Percentiles rank a stretch among this genome's conserved stretches.
These are phyloP conservation scores for Trichomonascus vanleenenianus DNA, from an alignment of 805 yeast genomes.

Conservation along the genomic window DNA sequence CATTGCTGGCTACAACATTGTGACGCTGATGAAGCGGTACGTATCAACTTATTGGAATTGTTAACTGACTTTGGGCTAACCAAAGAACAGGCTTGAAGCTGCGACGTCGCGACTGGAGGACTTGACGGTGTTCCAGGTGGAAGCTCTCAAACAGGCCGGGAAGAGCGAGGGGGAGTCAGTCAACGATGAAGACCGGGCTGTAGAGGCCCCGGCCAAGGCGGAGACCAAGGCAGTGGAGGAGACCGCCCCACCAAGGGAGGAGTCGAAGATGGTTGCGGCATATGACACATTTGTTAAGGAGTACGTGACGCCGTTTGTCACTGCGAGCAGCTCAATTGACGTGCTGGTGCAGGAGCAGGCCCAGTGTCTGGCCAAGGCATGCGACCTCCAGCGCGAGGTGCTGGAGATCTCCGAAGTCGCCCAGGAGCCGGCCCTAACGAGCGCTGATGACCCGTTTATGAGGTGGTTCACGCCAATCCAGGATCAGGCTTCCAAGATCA, in stretches of 20 bases:
- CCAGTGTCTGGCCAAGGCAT: constrained; percentile 35
- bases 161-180: constrained; percentile 3
- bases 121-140: constrained; percentile 71
- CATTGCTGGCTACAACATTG: constrained; percentile 68
- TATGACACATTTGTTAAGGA: constrained; percentile 49
- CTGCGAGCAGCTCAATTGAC: constrained; percentile 46
- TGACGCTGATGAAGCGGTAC: constrained; percentile 64
- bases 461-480: constrained; percentile 64
- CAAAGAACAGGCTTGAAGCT: constrained; percentile 69
- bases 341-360: constrained; percentile 46
- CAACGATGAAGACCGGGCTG: not conserved
- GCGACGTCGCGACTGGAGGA: constrained; percentile 92
- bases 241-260: not conserved
- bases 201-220: constrained; percentile 14
- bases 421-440: constrained; percentile 49
- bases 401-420: constrained; percentile 52
- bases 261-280: constrained; percentile 23
- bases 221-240: not conserved
- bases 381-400: constrained; percentile 51
- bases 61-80: constrained; percentile 8
- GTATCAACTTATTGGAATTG: constrained; percentile 15
- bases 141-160: constrained; percentile 30
- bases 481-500: constrained; percentile 47
- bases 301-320: constrained; percentile 52
- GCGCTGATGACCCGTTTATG: constrained; percentile 36